phyloP scores from a whole-genome alignment of 306 rosid genomes.

The Rosa persica region DNA sequence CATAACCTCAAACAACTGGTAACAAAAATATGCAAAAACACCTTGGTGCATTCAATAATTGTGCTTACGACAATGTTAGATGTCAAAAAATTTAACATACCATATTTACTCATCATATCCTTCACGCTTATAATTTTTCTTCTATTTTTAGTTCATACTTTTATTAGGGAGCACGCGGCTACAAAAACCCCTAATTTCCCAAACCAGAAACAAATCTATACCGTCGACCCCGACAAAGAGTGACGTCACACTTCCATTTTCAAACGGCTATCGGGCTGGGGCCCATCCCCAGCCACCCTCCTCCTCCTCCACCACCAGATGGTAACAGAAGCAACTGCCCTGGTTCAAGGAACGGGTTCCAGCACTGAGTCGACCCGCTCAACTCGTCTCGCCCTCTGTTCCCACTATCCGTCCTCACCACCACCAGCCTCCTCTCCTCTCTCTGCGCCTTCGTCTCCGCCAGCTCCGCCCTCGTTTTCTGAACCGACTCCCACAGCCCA shows the following conservation, averaged over 20 bases:
- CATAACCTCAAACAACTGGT: neutral
- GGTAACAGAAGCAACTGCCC: conserved; percentile 44
- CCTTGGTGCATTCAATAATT: neutral
- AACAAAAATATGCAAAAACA: neutral
- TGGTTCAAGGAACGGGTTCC: conserved; percentile 70
- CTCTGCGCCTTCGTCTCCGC: conserved; percentile 37
- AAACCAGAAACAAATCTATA: neutral
- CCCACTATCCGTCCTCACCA: conserved; percentile 7
- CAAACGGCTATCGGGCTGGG: conserved; percentile 31
- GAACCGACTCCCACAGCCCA: conserved; percentile 64
- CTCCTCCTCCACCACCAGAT: neutral
- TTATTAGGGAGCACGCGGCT: neutral
- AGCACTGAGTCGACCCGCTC: conserved; percentile 43
- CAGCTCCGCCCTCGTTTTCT: conserved; percentile 27
- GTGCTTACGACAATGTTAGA: neutral
- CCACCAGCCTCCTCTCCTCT: conserved; percentile 46
- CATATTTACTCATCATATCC: neutral
- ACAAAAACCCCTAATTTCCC: neutral
- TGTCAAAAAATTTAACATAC: neutral
- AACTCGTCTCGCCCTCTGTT: neutral
- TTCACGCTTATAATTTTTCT: neutral
- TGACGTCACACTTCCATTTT: conserved; percentile 33
- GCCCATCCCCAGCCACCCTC: conserved; percentile 13
- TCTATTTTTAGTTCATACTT: neutral
- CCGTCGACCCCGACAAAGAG: no score